Conservation (phyloP, 1,139 yeast genomes). For the Pichia sp. region DNA sequence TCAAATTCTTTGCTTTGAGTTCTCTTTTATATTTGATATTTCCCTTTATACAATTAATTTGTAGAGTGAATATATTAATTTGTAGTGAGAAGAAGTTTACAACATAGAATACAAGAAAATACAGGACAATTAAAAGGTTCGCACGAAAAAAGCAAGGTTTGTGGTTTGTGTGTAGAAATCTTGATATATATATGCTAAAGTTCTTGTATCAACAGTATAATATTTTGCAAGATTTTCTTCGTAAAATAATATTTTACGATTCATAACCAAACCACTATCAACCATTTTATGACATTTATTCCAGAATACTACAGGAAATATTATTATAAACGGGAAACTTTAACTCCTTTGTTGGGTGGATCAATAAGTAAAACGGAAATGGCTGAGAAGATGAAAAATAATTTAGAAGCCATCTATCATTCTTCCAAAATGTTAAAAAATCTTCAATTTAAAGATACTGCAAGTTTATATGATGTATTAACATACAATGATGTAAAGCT, state of each 20-base stretch:
- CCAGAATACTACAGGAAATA: not conserved
- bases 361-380: not conserved
- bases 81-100: no score
- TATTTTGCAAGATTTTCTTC: not conserved
- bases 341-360: not conserved
- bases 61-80: no score
- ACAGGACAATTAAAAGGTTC: no score
- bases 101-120: no score
- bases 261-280: no score
- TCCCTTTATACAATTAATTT: no score
- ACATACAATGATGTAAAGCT: conserved; percentile 1
- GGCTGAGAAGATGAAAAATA: not conserved
- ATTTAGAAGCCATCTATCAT: conserved; percentile 3
- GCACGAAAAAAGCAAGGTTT: no score
- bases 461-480: conserved; percentile 7
- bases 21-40: no score
- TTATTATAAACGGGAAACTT: not conserved
- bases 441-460: conserved; percentile 7
- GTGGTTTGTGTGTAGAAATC: no score
- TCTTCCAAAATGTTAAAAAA: conserved; percentile 3
- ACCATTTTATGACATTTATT: not conserved
- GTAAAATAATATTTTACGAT: not conserved
- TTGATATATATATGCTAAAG: no score
- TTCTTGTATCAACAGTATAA: no score
- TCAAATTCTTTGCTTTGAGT: no score